These are phyloP conservation scores for Lepiota venenata DNA, from an alignment of 768 basidiomycete species.

Conservation along the genomic window DNA sequence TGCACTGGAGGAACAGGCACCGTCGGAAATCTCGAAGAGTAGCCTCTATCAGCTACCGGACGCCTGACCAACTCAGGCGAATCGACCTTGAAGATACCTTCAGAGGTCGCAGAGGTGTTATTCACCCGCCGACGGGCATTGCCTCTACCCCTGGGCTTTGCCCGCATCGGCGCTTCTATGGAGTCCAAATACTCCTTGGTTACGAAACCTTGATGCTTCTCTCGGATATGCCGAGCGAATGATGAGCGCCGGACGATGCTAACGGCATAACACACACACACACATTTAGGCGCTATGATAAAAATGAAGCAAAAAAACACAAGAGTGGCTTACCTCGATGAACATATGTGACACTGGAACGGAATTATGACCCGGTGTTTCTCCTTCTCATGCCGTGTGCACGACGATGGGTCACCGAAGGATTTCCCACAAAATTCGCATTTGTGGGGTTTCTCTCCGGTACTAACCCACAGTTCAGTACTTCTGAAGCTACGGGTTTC, in stretches of 20 bases:
- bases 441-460: slow-evolving; percentile 44
- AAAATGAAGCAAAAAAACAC: slow-evolving; percentile 3
- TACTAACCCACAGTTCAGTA: slow-evolving; percentile 28
- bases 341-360: slow-evolving; percentile 50
- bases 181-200: slow-evolving; percentile 23
- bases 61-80: too few species aligned
- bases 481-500: not conserved
- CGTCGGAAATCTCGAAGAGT: slow-evolving; percentile 11
- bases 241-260: slow-evolving; percentile 67
- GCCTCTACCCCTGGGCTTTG: slow-evolving; percentile 13
- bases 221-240: slow-evolving; percentile 48
- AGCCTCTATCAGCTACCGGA: slow-evolving; percentile 16
- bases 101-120: not conserved
- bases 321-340: slow-evolving; percentile 36
- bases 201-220: slow-evolving; percentile 38
- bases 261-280: too few species aligned
- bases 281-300: not conserved
- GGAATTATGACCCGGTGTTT: slow-evolving; percentile 41
- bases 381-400: slow-evolving; percentile 62
- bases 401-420: slow-evolving; percentile 72
- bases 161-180: slow-evolving; percentile 26
- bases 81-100: too few species aligned
- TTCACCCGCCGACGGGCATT: not conserved
- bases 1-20: not conserved
- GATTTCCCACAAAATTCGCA: slow-evolving; percentile 47